Evolutionary conservation across 257 asterid genomes (phyloP), one percentile per base, ranked within the genome.

Genomic region (Solanum verrucosum): DNA sequence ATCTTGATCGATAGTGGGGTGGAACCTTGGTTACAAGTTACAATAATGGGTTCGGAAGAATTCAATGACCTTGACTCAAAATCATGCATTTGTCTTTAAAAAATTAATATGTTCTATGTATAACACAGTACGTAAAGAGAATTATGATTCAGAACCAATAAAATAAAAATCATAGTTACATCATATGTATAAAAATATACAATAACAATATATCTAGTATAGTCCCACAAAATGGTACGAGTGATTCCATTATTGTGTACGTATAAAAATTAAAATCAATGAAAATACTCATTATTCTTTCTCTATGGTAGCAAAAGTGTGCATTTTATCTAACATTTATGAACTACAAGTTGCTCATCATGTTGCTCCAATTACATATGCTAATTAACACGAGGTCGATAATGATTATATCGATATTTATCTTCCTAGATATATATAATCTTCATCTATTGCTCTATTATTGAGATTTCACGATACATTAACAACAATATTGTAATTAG

Each of bases 151-250:
- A 6, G 1, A 14, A 70, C 6, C 23, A 1, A 29, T 68, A 15
- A 70, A 70, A 29, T 14, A 70, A 14, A 29, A 14, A 1, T 14
- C 0, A 0, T 70, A 15, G 3, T 18, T 70, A 0, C 6, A 1
- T 27, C 21, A 27, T 7, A 23, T 23, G 70, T 7, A 60, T 60
- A 60, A 0, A 23, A 60, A 27, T 20, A 60, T 60, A 60, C 6
- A 23, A 60, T 5, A 60, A 59, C 11, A 59, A 59, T 3, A 63
- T 63, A 63, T 23, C 6, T 20, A 9, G 31, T 63, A 23, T 63
- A 63, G 0, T 63, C 1, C 1, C 3, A 63, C 7, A 23, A 63
- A 9, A 0, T 9, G 1, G 1, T 3, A 21, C 6, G 0, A 0
- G 1, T 63, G 13, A 0, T 60, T 60, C 1, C 13, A 6, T 23